Evolutionary conservation across 192 early-diverging fungal genomes (phyloP).

Genomic region (Diversispora epigaea): DNA sequence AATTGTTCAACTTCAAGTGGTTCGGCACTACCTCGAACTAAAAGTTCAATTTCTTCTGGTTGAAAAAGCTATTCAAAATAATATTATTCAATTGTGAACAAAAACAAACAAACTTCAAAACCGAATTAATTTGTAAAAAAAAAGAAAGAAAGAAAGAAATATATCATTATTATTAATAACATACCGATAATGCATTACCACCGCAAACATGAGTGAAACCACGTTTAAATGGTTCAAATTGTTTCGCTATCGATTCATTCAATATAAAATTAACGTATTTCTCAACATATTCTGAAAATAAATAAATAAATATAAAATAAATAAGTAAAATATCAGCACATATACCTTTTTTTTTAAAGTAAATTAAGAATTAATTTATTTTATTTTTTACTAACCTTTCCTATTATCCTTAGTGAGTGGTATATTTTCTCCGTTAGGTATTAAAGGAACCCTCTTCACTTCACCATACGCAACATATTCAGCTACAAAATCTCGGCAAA

Average conservation of each 20-base stretch:
- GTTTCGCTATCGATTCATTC: slow-evolving; percentile 67
- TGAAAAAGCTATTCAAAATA: slow-evolving; percentile 59
- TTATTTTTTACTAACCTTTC: slow-evolving; percentile 10
- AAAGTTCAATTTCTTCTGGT: slow-evolving; percentile 88
- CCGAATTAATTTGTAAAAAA: slow-evolving; percentile 25
- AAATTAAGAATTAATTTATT: not conserved
- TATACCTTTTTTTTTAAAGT: not conserved
- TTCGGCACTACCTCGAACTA: slow-evolving; percentile 81
- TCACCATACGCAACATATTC: slow-evolving; percentile 74
- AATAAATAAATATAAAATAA: too few species aligned
- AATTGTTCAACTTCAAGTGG: slow-evolving; percentile 60
- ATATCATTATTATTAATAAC: not conserved
- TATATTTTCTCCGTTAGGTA: slow-evolving; percentile 57
- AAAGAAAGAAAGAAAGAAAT: not conserved
- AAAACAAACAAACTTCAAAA: not conserved
- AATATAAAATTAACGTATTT: slow-evolving; percentile 81
- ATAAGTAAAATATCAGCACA: not conserved
- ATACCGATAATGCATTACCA: slow-evolving; percentile 75
- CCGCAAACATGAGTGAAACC: slow-evolving; percentile 89
- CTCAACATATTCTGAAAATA: slow-evolving; percentile 67
- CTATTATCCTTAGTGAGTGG: slow-evolving; percentile 67
- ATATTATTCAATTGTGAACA: not conserved
- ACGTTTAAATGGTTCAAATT: slow-evolving; percentile 81
- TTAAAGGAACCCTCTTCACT: slow-evolving; percentile 60
- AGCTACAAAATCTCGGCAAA: slow-evolving; percentile 79